phyloP scores from a whole-genome alignment of 78 protist genomes.

The Dictyostelium purpureum region DNA sequence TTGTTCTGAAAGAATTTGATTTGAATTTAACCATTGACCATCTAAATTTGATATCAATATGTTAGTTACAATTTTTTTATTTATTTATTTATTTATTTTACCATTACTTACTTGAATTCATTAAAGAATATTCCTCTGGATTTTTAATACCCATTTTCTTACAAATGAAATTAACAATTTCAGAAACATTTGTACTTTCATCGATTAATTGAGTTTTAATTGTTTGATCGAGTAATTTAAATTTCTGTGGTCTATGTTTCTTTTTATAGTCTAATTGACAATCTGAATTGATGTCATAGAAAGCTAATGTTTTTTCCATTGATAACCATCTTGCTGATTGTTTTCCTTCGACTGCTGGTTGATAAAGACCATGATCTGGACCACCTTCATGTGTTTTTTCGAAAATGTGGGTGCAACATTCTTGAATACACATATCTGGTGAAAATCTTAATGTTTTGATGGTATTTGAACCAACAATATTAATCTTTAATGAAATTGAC shows the following conservation, averaged over 20 bases:
- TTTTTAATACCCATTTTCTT: constrained; percentile 81
- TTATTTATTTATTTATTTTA: not conserved
- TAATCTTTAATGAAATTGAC: constrained; percentile 58
- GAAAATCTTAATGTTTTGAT: constrained; percentile 77
- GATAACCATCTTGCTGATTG: constrained; percentile 64
- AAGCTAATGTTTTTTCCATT: constrained; percentile 33
- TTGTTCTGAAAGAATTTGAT: constrained; percentile 87
- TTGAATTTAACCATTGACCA: constrained; percentile 86
- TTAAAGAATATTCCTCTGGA: constrained; percentile 79
- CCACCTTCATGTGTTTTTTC: constrained; percentile 81
- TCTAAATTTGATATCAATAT: not conserved
- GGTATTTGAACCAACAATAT: constrained; percentile 7
- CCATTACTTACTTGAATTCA: not conserved
- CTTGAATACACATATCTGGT: constrained; percentile 75
- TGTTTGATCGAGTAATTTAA: constrained; percentile 74
- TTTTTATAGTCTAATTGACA: constrained; percentile 68
- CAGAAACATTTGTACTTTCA: constrained; percentile 46
- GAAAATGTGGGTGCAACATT: constrained; percentile 36
- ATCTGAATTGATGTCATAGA: constrained; percentile 60
- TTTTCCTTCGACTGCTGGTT: constrained; percentile 33
- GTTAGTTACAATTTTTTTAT: not conserved
- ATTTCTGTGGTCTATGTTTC: constrained; percentile 70
- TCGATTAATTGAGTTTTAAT: constrained; percentile 79
- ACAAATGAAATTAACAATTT: constrained; percentile 30
- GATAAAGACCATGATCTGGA: constrained; percentile 83